Conservation (phyloP, 306 rosid species). For the Malus sylvestris region DNA sequence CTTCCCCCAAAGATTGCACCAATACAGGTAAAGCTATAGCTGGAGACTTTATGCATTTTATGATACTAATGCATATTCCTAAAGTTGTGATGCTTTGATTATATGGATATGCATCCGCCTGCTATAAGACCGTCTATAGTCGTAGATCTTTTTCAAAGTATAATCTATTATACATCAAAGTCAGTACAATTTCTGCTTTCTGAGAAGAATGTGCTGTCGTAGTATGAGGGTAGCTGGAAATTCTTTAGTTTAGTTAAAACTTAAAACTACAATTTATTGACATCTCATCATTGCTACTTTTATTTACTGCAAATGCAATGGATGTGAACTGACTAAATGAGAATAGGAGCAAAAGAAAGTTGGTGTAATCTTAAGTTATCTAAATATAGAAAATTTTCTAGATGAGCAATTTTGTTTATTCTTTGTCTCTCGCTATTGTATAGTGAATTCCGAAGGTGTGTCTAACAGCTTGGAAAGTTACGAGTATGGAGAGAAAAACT, state of each 20-base stretch:
- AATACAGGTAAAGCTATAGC: conserved; percentile 61
- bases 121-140: too few relatives aligned
- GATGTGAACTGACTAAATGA: background rate
- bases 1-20: conserved; percentile 97
- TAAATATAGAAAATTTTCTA: background rate
- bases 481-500: background rate
- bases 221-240: background rate
- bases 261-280: background rate
- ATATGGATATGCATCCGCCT: too few relatives aligned
- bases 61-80: background rate
- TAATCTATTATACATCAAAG: too few relatives aligned
- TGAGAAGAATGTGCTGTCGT: too few relatives aligned
- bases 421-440: background rate
- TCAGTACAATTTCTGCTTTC: too few relatives aligned
- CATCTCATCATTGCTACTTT: background rate
- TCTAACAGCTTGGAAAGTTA: background rate
- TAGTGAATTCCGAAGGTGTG: background rate
- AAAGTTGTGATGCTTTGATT: background rate
- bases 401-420: background rate
- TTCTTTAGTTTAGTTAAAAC: background rate
- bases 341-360: background rate
- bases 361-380: background rate
- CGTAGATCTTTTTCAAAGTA: too few relatives aligned
- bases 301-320: background rate
- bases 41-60: conserved; percentile 8